phyloP scores from a whole-genome alignment of 768 basidiomycete species.

The Lentinula boryana region DNA sequence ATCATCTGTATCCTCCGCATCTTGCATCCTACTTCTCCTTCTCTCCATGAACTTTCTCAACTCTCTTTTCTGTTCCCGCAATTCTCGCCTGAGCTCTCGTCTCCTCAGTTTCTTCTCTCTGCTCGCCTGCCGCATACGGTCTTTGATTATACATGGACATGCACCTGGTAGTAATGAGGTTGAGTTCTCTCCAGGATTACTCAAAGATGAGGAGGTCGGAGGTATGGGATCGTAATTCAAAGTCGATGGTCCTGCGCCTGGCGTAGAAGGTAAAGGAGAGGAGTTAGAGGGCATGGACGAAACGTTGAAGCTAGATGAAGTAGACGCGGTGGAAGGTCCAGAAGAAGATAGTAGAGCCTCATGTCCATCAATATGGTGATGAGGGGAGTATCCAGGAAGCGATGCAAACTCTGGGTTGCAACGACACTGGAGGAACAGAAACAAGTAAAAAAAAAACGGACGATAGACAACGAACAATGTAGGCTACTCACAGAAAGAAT shows the following conservation, averaged over 20 bases:
- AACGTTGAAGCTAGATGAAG: slow-evolving; percentile 22
- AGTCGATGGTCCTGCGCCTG: background rate
- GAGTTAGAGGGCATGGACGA: slow-evolving; percentile 21
- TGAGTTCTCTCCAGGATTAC: background rate
- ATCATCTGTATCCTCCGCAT: background rate
- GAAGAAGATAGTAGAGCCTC: slow-evolving; percentile 25
- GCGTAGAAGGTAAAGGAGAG: background rate
- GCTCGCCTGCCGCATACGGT: background rate
- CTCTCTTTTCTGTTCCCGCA: background rate
- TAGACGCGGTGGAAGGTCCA: slow-evolving; percentile 25
- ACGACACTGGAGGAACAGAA: slow-evolving; percentile 48
- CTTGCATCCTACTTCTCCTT: background rate
- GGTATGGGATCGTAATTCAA: background rate
- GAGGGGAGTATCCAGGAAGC: slow-evolving; percentile 63
- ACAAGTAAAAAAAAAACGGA: background rate
- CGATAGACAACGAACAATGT: background rate
- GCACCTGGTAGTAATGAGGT: background rate
- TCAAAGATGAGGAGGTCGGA: background rate
- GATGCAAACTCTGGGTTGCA: slow-evolving; percentile 77
- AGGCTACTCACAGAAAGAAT: slow-evolving; percentile 68
- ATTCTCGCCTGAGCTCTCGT: background rate
- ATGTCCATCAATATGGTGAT: slow-evolving; percentile 38
- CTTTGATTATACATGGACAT: background rate
- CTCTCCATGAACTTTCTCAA: background rate
- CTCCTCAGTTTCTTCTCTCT: background rate